phyloP scores from a whole-genome alignment of 345 rosid genomes.

The Angophora floribunda region DNA sequence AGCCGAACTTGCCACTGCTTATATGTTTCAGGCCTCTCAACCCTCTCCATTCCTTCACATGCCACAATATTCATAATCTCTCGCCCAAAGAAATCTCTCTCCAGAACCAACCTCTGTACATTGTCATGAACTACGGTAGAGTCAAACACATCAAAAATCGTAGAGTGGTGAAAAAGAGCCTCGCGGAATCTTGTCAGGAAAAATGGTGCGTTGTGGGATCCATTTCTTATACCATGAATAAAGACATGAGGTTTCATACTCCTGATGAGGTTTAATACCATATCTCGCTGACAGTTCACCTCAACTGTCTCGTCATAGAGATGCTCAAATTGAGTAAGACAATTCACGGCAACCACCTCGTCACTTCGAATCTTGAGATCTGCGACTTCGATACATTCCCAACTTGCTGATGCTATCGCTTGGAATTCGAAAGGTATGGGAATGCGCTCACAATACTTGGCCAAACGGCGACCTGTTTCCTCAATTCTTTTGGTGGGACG shows the following conservation, averaged over 20 bases:
- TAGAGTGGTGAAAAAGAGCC: conserved; percentile 68
- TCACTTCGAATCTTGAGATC: conserved; percentile 51
- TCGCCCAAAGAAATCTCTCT: conserved; percentile 21
- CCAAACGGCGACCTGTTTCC: conserved; percentile 60
- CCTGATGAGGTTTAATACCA: conserved; percentile 45
- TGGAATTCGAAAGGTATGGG: conserved; percentile 72
- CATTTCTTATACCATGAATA: conserved; percentile 34
- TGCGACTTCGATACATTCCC: conserved; percentile 63
- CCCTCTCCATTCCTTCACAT: conserved; percentile 37
- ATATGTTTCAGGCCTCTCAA: conserved; percentile 44
- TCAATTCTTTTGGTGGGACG: conserved; percentile 9
- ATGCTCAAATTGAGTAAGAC: conserved; percentile 29
- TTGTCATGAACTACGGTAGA: conserved; percentile 16
- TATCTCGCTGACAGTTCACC: conserved; percentile 52
- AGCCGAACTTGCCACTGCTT: conserved; percentile 44
- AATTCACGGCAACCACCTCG: conserved; percentile 71
- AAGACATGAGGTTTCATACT: conserved; percentile 59
- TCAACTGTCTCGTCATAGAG: conserved; percentile 66
- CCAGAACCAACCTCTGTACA: conserved; percentile 15
- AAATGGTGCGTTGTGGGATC: conserved; percentile 70
- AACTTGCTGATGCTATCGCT: conserved; percentile 43
- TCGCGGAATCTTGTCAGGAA: conserved; percentile 73
- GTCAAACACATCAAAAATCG: conserved; percentile 49
- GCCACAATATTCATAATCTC: conserved; percentile 31
- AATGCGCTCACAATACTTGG: conserved; percentile 60